These are phyloP conservation scores for Rhynchosporium graminicola DNA, from an alignment of 2,329 filamentous ascomycete species.

Conservation along the genomic window DNA sequence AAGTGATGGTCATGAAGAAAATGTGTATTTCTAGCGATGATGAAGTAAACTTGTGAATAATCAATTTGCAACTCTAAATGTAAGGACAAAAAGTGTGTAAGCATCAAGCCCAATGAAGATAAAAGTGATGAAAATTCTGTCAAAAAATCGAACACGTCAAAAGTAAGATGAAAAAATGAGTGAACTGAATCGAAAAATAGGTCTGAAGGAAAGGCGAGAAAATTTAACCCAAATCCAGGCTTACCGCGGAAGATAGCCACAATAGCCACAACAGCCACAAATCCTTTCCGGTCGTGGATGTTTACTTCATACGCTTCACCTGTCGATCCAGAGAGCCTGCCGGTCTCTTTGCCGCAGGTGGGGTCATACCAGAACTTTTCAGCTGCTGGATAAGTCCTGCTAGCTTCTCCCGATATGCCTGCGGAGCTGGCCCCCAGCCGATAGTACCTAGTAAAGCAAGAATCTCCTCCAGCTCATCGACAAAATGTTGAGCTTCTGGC, in stretches of 20 bases:
- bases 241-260: background rate
- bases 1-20: no score
- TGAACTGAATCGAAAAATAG: background rate
- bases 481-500: constrained; percentile 30
- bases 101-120: background rate
- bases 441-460: constrained; percentile 21
- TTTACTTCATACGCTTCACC: constrained; percentile 37
- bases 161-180: background rate
- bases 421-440: constrained; percentile 30
- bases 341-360: constrained; percentile 31
- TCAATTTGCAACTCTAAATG: background rate
- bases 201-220: background rate
- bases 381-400: constrained; percentile 29
- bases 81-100: constrained; percentile 8
- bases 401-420: constrained; percentile 31
- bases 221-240: constrained; percentile 9
- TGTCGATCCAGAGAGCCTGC: constrained; percentile 32
- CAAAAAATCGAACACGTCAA: constrained; percentile 9
- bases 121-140: constrained; percentile 16
- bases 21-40: no score
- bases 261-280: constrained; percentile 1
- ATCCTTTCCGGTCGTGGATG: constrained; percentile 7
- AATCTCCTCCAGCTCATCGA: constrained; percentile 32
- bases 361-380: constrained; percentile 18
- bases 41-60: background rate